Base-by-base conservation (phyloP, 106 monocot genomes). In the Chionographis japonica region DNA sequence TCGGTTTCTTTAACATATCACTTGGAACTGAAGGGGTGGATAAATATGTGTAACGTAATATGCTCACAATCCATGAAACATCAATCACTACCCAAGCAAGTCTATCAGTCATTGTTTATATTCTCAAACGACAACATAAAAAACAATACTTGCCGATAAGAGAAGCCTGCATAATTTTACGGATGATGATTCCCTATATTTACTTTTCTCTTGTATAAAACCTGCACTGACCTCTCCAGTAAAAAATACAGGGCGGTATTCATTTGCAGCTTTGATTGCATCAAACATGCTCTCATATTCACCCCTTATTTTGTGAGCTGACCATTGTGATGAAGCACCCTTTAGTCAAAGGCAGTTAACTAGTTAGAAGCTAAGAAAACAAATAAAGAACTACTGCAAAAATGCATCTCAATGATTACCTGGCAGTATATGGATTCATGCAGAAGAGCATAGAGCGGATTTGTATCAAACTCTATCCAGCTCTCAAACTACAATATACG, bases 341-440 rank as follows among this genome's bases (percentile, higher is more conserved):
- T 92, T 67, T 39, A n/a, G 39, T 64, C 16, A 58, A 39, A 72
- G 62, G 58, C 20, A 68, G 56, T 19, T 58, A 54, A 50, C 12
- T 4, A 58, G 40, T 49, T 19, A 43, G 17, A 52, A 8, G n/a
- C 35, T 49, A 13, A n/a, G 40, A 7, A 63, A 19, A 50, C 17
- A 52, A 16, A 1, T 2, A 40, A 54, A 36, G 15, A 54, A 40
- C 6, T 19, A 40, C 56, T 3, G 35, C 20, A 69, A 58, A 6
- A 46, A 46, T 5, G 2, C 9, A 46, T 6, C 9, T 10, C 5
- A 46, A 46, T 14, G 4, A 40, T 42, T 70, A 86, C 95, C 92
- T 97, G 84, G 71, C 95, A 97, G 66, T 92, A 97, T 70, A 97
- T 97, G 20, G 86, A 75, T 72, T 97, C 95, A 50, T 97, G 95